Conservation (phyloP, 371 early-diverging fungal genomes). For the Neoconidiobolus thromboides region DNA sequence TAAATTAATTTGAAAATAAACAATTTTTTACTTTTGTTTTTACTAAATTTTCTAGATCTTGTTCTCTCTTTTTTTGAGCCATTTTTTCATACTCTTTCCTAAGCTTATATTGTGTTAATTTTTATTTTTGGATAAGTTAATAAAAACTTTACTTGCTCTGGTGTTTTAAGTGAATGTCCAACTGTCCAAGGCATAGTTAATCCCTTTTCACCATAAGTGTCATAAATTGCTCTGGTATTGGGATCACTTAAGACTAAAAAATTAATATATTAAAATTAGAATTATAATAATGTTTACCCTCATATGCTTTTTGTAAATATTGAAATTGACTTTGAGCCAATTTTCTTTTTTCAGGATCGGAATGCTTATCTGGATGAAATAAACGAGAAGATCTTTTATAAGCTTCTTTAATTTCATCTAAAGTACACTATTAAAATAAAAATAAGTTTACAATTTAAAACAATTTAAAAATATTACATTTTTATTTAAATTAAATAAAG, state of each 20-base stretch:
- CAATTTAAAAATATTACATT: constrained; percentile 1
- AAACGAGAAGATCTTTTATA: constrained; percentile 62
- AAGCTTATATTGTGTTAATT: constrained; percentile 20
- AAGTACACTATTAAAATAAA: constrained; percentile 34
- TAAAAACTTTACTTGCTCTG: constrained; percentile 42
- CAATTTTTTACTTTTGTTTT: constrained; percentile 27
- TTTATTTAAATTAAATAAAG: background rate
- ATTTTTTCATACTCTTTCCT: constrained; percentile 67
- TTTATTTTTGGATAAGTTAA: background rate
- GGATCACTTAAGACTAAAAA: constrained; percentile 57
- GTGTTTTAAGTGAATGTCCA: constrained; percentile 50
- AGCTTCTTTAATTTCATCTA: constrained; percentile 67
- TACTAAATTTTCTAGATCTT: constrained; percentile 62
- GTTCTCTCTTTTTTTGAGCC: constrained; percentile 38
- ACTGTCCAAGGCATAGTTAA: constrained; percentile 54
- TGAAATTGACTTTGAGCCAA: constrained; percentile 63
- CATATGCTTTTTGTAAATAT: constrained; percentile 67
- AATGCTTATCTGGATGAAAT: constrained; percentile 83
- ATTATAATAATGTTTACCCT: constrained; percentile 31
- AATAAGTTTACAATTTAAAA: constrained; percentile 4
- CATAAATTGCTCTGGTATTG: constrained; percentile 67
- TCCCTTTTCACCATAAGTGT: constrained; percentile 80
- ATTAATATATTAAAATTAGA: background rate
- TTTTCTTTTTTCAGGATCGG: constrained; percentile 21
- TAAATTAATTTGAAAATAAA: no score